These are phyloP conservation scores for Suillus spraguei DNA, from an alignment of 768 basidiomycete species.

Conservation along the genomic window DNA sequence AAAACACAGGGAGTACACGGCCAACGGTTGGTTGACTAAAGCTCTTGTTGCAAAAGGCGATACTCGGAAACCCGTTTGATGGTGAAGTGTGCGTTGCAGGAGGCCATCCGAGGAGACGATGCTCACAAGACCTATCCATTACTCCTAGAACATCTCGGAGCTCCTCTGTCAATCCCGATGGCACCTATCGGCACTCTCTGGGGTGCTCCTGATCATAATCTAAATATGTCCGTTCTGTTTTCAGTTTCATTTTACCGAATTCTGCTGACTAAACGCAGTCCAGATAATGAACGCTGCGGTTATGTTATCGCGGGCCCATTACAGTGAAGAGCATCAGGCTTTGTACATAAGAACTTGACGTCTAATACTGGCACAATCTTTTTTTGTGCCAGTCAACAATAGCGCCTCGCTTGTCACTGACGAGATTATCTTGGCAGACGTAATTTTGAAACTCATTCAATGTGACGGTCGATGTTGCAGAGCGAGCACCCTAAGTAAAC, in stretches of 20 bases:
- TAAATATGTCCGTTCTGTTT: conserved; percentile 25
- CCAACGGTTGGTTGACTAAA: not conserved
- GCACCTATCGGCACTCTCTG: conserved; percentile 29
- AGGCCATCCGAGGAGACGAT: not conserved
- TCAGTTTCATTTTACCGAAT: not conserved
- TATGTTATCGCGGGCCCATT: conserved; percentile 16
- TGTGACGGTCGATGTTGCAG: conserved; percentile 25
- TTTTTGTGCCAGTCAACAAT: conserved; percentile 22
- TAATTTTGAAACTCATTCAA: conserved; percentile 17
- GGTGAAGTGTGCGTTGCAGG: not conserved
- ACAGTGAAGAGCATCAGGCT: conserved; percentile 25
- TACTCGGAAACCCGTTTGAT: not conserved
- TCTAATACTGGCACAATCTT: not conserved
- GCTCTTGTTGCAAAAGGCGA: not conserved
- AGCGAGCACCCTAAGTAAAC: conserved; percentile 27
- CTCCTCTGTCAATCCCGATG: conserved; percentile 19
- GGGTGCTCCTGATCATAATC: conserved; percentile 26
- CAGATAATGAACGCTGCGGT: conserved; percentile 29
- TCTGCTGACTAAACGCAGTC: not conserved
- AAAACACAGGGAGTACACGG: no score
- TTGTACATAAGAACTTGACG: not conserved
- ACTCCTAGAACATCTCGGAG: not conserved
- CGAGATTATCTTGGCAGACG: conserved; percentile 29
- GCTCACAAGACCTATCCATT: not conserved
- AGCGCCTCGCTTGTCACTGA: conserved; percentile 21